These are phyloP conservation scores for Aspergillus homomorphus DNA, from an alignment of 495 filamentous ascomycete species.

Conservation along the genomic window DNA sequence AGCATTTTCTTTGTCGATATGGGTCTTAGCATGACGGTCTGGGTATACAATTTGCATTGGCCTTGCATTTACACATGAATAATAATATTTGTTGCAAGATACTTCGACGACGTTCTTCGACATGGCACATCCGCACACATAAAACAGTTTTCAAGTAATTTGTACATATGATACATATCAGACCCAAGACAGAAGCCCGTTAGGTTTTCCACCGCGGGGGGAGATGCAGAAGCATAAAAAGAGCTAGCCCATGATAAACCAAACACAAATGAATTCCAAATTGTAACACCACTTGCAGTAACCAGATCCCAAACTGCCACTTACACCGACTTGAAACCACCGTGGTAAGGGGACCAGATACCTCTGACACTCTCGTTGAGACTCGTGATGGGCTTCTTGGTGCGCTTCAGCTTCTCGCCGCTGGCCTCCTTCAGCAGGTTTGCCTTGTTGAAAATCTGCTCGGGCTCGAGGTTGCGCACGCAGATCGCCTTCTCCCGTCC, in stretches of 20 bases:
- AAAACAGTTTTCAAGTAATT: constrained; percentile 5
- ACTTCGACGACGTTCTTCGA: background rate
- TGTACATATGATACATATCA: constrained; percentile 25
- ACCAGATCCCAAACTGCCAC: constrained; percentile 3
- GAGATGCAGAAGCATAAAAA: constrained; percentile 15
- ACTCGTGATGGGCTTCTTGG: constrained; percentile 79
- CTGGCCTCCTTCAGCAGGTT: constrained; percentile 76
- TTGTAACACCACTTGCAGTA: constrained; percentile 25
- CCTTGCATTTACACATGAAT: background rate
- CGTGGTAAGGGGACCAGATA: constrained; percentile 92
- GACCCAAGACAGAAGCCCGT: constrained; percentile 10
- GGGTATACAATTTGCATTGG: constrained; percentile 3
- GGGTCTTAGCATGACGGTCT: constrained; percentile 1
- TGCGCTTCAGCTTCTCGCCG: constrained; percentile 77
- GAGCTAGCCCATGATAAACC: constrained; percentile 35
- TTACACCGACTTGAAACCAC: constrained; percentile 48
- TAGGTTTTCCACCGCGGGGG: constrained; percentile 3
- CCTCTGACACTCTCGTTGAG: constrained; percentile 90
- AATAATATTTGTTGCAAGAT: background rate
- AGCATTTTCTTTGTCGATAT: constrained; percentile 14
- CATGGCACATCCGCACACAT: background rate
- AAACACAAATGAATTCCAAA: constrained; percentile 20
- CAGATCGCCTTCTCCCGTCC: constrained; percentile 82
- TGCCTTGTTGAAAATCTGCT: constrained; percentile 79
- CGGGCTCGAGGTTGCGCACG: constrained; percentile 76